These are phyloP conservation scores for Aspergillus bridgeri DNA, from an alignment of 495 filamentous ascomycete species.

Conservation along the genomic window DNA sequence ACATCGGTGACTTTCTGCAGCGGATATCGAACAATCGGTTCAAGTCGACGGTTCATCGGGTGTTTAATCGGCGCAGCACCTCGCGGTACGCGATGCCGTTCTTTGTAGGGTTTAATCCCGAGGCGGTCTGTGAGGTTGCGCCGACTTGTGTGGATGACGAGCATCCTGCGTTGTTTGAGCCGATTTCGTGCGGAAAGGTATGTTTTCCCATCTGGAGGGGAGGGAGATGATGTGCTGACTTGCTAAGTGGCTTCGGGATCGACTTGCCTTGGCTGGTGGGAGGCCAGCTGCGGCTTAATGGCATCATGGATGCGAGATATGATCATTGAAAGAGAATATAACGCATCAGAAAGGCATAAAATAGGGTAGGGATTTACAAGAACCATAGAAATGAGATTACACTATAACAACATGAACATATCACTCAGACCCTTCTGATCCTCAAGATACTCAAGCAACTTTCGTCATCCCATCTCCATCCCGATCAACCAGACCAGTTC, in stretches of 20 bases:
- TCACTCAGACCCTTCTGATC: neutral
- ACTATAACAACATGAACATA: neutral
- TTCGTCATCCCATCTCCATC: neutral
- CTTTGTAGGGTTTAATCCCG: constrained; percentile 52
- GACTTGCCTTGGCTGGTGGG: neutral
- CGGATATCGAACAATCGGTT: constrained; percentile 59
- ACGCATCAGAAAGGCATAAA: no score
- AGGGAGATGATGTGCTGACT: neutral
- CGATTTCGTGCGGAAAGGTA: constrained; percentile 54
- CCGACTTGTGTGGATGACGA: constrained; percentile 50
- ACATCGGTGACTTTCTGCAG: constrained; percentile 65
- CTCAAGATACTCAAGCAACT: neutral
- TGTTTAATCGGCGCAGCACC: constrained; percentile 45
- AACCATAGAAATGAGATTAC: neutral
- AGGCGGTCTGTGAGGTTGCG: constrained; percentile 44
- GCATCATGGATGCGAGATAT: no score
- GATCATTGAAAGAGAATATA: no score
- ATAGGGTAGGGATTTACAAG: neutral
- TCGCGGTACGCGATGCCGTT: constrained; percentile 58
- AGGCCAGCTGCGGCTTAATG: neutral
- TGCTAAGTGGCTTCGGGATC: neutral
- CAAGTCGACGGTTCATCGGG: constrained; percentile 57
- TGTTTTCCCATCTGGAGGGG: constrained; percentile 17
- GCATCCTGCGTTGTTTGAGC: constrained; percentile 53
- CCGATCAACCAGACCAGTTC: neutral